phyloP scores from a whole-genome alignment of 2,329 filamentous ascomycete species.

The Aspergillus spinulosporus region DNA sequence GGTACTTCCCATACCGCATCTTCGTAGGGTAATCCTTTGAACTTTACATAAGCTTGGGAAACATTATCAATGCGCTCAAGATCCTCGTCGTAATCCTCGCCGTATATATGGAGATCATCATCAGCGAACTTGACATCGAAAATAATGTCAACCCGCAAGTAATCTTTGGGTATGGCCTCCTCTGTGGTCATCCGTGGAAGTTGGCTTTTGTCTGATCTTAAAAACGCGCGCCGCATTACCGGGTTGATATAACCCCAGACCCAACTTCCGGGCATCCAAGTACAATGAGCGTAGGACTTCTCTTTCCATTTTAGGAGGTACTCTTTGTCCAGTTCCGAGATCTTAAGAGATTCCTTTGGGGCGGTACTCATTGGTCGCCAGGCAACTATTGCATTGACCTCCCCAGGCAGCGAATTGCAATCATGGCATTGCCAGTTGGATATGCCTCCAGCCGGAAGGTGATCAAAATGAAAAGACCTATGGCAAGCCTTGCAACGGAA shows the following conservation, averaged over 20 bases:
- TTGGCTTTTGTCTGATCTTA: slow-evolving; percentile 63
- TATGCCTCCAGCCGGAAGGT: slow-evolving; percentile 60
- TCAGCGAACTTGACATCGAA: slow-evolving; percentile 73
- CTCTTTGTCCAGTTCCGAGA: slow-evolving; percentile 72
- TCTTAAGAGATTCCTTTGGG: slow-evolving; percentile 43
- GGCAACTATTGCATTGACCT: slow-evolving; percentile 77
- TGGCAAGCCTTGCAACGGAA: slow-evolving; percentile 80
- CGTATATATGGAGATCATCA: slow-evolving; percentile 37
- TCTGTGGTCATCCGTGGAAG: slow-evolving; percentile 68
- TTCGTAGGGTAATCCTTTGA: slow-evolving; percentile 86
- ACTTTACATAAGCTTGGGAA: slow-evolving; percentile 78
- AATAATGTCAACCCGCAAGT: slow-evolving; percentile 82
- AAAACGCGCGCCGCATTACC: slow-evolving; percentile 73
- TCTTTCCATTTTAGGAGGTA: slow-evolving; percentile 88
- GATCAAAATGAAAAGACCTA: slow-evolving; percentile 79
- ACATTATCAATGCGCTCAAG: slow-evolving; percentile 71
- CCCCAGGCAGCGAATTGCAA: slow-evolving; percentile 64
- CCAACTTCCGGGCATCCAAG: slow-evolving; percentile 90
- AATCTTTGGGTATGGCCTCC: slow-evolving; percentile 86
- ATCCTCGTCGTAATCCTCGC: slow-evolving; percentile 67
- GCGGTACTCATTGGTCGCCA: slow-evolving; percentile 73
- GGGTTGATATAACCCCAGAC: slow-evolving; percentile 68
- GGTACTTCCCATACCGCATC: slow-evolving; percentile 88
- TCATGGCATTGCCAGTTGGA: slow-evolving; percentile 72
- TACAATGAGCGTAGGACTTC: slow-evolving; percentile 76